phyloP scores from a whole-genome alignment of 2,329 filamentous ascomycete species.

The Cercospora sp. region DNA sequence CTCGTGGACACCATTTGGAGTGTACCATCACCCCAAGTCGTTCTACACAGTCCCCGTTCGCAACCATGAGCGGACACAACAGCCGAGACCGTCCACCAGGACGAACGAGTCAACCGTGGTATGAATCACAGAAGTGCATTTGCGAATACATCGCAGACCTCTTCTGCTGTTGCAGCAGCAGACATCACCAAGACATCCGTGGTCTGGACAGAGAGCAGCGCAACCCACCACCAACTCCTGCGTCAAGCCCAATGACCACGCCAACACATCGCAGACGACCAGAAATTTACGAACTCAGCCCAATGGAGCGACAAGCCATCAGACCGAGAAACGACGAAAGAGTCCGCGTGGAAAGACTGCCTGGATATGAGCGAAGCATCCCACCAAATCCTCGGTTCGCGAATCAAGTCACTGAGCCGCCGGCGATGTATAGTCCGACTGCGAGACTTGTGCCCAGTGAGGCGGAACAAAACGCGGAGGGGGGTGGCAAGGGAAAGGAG shows the following conservation, averaged over 20 bases:
- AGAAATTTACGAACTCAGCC: not conserved
- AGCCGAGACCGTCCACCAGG: not conserved
- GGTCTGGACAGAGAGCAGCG: not conserved
- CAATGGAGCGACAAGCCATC: not conserved
- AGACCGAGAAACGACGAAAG: not conserved
- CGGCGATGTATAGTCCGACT: not conserved
- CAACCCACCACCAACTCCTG: not conserved
- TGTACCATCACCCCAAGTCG: not conserved
- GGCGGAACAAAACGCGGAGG: not conserved
- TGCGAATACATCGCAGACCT: not conserved
- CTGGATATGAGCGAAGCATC: not conserved
- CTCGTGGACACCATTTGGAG: not conserved
- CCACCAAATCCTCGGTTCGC: not conserved
- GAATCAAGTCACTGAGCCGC: not conserved
- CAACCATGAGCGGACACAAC: not conserved
- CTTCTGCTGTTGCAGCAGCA: not conserved
- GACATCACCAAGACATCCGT: not conserved
- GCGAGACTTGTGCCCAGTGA: not conserved
- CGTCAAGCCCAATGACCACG: not conserved
- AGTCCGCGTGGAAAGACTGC: not conserved
- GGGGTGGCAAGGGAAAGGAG: not conserved
- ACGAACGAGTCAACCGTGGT: not conserved
- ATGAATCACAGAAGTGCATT: not conserved
- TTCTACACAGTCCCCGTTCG: not conserved
- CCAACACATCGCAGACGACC: not conserved